A percentile compares a stretch with the other conserved stretches of the same genome.
phyloP scores from a whole-genome alignment of 1,139 yeast genomes.

The Zygotorulaspora mrakii region DNA sequence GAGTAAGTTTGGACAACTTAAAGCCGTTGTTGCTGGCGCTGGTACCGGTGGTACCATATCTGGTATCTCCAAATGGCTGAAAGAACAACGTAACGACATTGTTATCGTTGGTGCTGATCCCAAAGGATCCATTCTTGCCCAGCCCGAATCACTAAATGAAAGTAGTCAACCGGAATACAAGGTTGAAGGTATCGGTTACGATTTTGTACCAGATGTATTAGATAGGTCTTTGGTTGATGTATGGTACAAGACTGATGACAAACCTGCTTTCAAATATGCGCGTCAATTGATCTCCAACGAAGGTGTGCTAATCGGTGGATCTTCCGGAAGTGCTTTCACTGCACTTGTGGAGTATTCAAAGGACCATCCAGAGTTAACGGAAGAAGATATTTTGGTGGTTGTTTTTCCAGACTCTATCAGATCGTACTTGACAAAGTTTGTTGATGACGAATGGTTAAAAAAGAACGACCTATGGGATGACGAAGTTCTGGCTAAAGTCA shows the following conservation, averaged over 20 bases:
- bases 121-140: conserved; percentile 78
- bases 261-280: conserved; percentile 75
- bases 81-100: conserved; percentile 63
- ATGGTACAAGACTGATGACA: conserved; percentile 87
- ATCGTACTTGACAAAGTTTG: conserved; percentile 82
- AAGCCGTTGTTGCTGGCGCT: conserved; percentile 83
- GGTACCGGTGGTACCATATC: conserved; percentile 92
- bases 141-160: conserved; percentile 69
- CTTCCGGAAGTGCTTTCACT: conserved; percentile 80
- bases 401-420: conserved; percentile 86
- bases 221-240: conserved; percentile 62
- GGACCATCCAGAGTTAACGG: conserved; percentile 56
- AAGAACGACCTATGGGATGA: conserved; percentile 64
- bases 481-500: conserved; percentile 44
- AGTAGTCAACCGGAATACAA: conserved; percentile 57
- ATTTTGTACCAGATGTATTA: conserved; percentile 80
- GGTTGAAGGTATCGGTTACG: conserved; percentile 92
- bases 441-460: conserved; percentile 90
- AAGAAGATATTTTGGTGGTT: conserved; percentile 73
- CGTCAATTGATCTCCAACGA: conserved; percentile 81
- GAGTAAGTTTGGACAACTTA: conserved; percentile 58
- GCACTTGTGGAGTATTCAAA: conserved; percentile 73
- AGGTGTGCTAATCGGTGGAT: conserved; percentile 85
- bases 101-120: conserved; percentile 81
- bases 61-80: conserved; percentile 74